Conservation (phyloP, 2,329 filamentous ascomycete genomes). For the Claviceps spartinae region DNA sequence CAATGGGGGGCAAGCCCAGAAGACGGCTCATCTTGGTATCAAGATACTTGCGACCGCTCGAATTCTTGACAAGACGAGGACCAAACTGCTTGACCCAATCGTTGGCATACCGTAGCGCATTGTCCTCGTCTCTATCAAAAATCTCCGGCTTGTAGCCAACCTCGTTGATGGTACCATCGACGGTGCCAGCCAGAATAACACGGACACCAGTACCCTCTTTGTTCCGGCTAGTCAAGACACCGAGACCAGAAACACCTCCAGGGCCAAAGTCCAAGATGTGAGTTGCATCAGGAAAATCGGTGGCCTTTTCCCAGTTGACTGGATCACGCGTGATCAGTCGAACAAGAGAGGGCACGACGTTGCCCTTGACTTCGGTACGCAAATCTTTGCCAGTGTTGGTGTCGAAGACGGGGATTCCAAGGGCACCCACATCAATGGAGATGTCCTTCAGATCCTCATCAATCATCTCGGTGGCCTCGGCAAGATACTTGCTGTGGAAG, state of each 20-base stretch:
- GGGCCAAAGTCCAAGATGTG: slow-evolving; percentile 96
- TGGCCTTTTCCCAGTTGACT: slow-evolving; percentile 94
- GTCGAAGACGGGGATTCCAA: slow-evolving; percentile 79
- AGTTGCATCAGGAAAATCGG: slow-evolving; percentile 77
- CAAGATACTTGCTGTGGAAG: slow-evolving; percentile 93
- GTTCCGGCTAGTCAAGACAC: slow-evolving; percentile 93
- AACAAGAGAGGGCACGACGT: slow-evolving; percentile 75
- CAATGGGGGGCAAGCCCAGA: slow-evolving; percentile 70
- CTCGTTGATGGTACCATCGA: slow-evolving; percentile 78
- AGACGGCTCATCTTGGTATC: slow-evolving; percentile 93
- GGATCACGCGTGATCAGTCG: slow-evolving; percentile 89
- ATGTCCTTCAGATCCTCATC: slow-evolving; percentile 78
- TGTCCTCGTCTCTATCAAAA: slow-evolving; percentile 89
- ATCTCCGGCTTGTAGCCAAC: slow-evolving; percentile 97
- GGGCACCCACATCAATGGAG: slow-evolving; percentile 54
- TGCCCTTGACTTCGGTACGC: slow-evolving; percentile 52
- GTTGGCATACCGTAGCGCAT: slow-evolving; percentile 86
- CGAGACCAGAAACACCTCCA: slow-evolving; percentile 90
- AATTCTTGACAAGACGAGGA: slow-evolving; percentile 81
- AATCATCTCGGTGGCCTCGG: slow-evolving; percentile 68
- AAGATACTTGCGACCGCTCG: slow-evolving; percentile 77
- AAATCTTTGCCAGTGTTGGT: slow-evolving; percentile 83
- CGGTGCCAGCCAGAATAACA: slow-evolving; percentile 86
- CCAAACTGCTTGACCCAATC: slow-evolving; percentile 98
- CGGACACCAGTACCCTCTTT: slow-evolving; percentile 97